Evolutionary conservation across 2,329 filamentous ascomycete species (phyloP).

Genomic region (Fonsecaea pugnacius): DNA sequence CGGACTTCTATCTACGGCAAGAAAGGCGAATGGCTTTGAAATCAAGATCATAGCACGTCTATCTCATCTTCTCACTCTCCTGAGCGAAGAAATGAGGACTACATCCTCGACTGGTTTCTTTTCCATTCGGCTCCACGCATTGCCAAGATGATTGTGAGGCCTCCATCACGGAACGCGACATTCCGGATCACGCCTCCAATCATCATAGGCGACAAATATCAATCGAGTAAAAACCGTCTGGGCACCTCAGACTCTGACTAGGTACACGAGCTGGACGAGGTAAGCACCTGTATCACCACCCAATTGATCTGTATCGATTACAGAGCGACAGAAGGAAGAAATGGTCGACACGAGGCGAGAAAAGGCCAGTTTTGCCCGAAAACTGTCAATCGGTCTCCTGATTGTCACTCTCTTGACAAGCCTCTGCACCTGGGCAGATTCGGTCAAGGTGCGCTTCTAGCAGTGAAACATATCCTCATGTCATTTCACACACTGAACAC

Average conservation of each 20-base stretch:
- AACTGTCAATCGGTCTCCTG: slow-evolving; percentile 9
- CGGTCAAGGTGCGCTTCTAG: slow-evolving; percentile 14
- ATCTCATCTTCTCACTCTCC: too few species aligned
- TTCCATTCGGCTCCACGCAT: too few species aligned
- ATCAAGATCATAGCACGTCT: too few species aligned
- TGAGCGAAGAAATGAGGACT: too few species aligned
- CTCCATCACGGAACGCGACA: slow-evolving; percentile 1
- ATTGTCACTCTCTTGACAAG: slow-evolving; percentile 10
- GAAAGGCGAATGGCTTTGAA: too few species aligned
- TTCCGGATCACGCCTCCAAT: slow-evolving; percentile 17
- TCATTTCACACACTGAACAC: not conserved
- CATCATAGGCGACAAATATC: not conserved
- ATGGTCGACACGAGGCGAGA: not conserved
- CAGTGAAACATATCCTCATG: not conserved
- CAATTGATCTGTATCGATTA: not conserved
- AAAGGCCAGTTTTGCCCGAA: slow-evolving; percentile 4
- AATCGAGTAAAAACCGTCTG: not conserved
- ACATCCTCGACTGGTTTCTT: too few species aligned
- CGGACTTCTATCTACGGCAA: too few species aligned
- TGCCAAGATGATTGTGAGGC: too few species aligned
- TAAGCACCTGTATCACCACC: not conserved
- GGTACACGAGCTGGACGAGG: too few species aligned
- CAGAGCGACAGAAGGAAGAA: not conserved
- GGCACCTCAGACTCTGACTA: not conserved
- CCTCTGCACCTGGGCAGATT: slow-evolving; percentile 21